These are phyloP conservation scores for Herpetomonas tarakana DNA, from an alignment of 208 protist species.

Conservation along the genomic window DNA sequence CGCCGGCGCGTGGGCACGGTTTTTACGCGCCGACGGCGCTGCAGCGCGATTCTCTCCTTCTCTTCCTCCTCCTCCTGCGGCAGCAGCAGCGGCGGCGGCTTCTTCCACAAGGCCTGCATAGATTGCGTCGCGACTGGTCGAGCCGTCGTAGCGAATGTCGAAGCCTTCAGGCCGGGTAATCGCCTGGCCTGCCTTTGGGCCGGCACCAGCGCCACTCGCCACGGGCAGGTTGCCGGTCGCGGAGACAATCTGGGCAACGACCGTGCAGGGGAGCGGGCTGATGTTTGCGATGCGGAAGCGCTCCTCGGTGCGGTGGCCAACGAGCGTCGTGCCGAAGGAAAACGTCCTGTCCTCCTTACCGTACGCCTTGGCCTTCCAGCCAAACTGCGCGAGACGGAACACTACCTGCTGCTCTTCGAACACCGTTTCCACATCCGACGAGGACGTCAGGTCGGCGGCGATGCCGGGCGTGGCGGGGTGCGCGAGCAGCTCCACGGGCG, in stretches of 20 bases:
- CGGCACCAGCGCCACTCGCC: background rate
- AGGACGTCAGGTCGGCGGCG: conserved; percentile 80
- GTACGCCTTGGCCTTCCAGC: conserved; percentile 73
- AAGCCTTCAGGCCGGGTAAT: conserved; percentile 42
- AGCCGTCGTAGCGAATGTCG: conserved; percentile 38
- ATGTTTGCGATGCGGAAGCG: conserved; percentile 96
- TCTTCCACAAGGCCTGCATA: conserved; percentile 2
- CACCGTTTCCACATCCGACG: conserved; percentile 86
- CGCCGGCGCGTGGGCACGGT: background rate
- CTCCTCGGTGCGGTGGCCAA: conserved; percentile 79
- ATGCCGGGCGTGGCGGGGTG: conserved; percentile 93
- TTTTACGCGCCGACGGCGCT: background rate
- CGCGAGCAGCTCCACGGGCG: conserved; percentile 90
- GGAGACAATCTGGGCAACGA: conserved; percentile 59
- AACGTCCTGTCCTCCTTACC: conserved; percentile 90
- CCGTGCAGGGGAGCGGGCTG: conserved; percentile 88
- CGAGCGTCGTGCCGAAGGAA: conserved; percentile 90
- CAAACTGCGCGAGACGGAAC: conserved; percentile 67
- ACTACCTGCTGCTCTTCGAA: conserved; percentile 98
- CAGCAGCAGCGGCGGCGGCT: background rate
- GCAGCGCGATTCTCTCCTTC: background rate
- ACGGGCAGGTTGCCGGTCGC: background rate
- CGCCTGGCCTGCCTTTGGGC: background rate
- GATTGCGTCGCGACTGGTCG: background rate
- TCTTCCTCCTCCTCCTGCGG: background rate